Conservation (phyloP, 208 protist genomes). For the Trypanosoma mega region DNA sequence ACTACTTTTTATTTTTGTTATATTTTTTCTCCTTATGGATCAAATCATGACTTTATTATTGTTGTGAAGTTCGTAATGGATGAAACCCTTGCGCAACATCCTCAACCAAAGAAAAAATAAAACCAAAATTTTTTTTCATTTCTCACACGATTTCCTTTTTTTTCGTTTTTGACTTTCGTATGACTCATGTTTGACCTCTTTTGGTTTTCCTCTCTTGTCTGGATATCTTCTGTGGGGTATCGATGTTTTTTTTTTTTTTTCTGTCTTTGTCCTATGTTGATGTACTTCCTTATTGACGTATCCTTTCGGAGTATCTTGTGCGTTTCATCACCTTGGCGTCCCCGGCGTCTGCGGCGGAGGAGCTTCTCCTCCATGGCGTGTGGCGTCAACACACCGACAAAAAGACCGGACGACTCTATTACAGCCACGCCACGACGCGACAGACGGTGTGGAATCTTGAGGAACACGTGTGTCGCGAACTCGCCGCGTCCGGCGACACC, state of each 20-base stretch:
- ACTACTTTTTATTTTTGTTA: no score
- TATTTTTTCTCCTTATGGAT: no score
- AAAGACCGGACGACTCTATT: constrained; percentile 4
- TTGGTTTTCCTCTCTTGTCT: neutral
- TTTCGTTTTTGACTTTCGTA: neutral
- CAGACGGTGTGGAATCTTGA: neutral
- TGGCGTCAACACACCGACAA: constrained; percentile 6
- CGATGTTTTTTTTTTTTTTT: constrained; percentile 10
- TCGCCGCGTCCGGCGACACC: no score
- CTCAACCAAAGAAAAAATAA: no score
- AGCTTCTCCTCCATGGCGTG: neutral
- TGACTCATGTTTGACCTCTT: neutral
- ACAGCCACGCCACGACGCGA: neutral
- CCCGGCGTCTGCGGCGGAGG: neutral
- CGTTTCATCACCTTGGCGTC: neutral
- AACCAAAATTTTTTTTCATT: no score
- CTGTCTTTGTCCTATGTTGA: constrained; percentile 4
- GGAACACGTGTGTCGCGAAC: neutral
- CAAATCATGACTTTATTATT: no score
- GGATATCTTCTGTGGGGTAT: neutral
- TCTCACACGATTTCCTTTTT: no score
- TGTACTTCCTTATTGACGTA: constrained; percentile 2
- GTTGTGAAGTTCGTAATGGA: no score
- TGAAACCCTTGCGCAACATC: no score
- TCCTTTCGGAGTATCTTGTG: neutral